These are phyloP conservation scores for Entoloma clypeatum DNA, from an alignment of 1,284 basidiomycete genomes.

Conservation along the genomic window DNA sequence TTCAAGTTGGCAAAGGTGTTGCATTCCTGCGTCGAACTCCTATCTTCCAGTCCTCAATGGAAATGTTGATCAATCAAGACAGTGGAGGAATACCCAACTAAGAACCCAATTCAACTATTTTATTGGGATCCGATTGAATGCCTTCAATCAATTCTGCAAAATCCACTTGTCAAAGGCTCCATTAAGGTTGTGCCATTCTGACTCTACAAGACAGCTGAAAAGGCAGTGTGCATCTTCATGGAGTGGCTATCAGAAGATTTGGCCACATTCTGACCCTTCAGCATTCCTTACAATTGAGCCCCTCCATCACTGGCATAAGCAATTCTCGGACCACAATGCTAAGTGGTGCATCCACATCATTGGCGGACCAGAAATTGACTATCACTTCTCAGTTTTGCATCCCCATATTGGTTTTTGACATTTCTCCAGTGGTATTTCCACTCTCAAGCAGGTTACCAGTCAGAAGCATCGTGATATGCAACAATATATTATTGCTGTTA, in stretches of 20 bases:
- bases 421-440: constrained; percentile 1
- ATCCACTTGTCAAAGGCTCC: constrained; percentile 20
- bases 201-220: too few species aligned
- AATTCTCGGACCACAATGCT: constrained; percentile 10
- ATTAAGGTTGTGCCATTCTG: too few species aligned
- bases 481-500: constrained; percentile 2
- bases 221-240: too few species aligned
- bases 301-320: constrained; percentile 12
- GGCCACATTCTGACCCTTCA: neutral
- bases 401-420: neutral
- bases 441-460: constrained; percentile 2
- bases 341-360: constrained; percentile 7
- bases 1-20: neutral
- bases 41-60: neutral
- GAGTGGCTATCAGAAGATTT: too few species aligned
- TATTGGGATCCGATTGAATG: constrained; percentile 26
- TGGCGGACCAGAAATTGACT: constrained; percentile 4
- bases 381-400: constrained; percentile 1
- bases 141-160: constrained; percentile 20
- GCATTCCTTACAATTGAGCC: constrained; percentile 9
- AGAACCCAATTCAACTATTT: constrained; percentile 20
- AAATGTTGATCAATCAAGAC: neutral
- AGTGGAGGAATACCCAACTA: constrained; percentile 18
- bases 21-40: neutral
- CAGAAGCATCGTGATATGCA: constrained; percentile 1